phyloP scores from a whole-genome alignment of 495 filamentous ascomycete genomes.

The Pseudoneurospora amorphoporcata region DNA sequence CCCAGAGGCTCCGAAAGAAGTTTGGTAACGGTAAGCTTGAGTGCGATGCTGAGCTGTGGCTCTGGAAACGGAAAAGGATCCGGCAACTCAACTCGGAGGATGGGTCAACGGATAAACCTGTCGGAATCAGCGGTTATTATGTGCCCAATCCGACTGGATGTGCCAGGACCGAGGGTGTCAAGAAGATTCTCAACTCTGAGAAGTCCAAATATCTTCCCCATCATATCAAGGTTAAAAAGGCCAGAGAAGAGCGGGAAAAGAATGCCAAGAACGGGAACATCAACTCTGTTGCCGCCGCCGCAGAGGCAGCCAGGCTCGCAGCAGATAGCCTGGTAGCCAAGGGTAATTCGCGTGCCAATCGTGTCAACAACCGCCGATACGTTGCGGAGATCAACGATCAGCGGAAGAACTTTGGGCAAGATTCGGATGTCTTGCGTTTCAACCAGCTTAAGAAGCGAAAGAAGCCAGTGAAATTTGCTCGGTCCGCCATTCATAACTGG shows the following conservation, averaged over 20 bases:
- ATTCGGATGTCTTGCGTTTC: constrained; percentile 85
- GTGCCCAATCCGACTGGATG: constrained; percentile 74
- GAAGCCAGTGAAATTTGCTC: constrained; percentile 96
- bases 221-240: constrained; percentile 87
- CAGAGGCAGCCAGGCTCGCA: constrained; percentile 62
- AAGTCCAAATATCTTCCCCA: constrained; percentile 98
- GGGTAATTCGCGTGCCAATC: constrained; percentile 71
- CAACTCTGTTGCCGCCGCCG: constrained; percentile 50
- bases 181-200: constrained; percentile 89
- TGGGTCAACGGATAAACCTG: constrained; percentile 30
- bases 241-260: constrained; percentile 77
- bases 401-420: constrained; percentile 74
- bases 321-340: constrained; percentile 70
- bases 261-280: constrained; percentile 59
- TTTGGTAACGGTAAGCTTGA: constrained; percentile 47
- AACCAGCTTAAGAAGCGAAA: constrained; percentile 99
- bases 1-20: constrained; percentile 74
- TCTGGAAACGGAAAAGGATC: constrained; percentile 83
- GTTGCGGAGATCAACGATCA: constrained; percentile 92
- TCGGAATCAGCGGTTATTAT: constrained; percentile 77
- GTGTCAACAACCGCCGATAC: constrained; percentile 87
- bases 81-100: constrained; percentile 61
- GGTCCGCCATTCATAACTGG: constrained; percentile 98
- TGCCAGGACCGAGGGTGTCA: constrained; percentile 84
- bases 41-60: constrained; percentile 59